Evolutionary conservation across 148 eudicot species (phyloP).

Genomic region (Nepenthes mirabilis): DNA sequence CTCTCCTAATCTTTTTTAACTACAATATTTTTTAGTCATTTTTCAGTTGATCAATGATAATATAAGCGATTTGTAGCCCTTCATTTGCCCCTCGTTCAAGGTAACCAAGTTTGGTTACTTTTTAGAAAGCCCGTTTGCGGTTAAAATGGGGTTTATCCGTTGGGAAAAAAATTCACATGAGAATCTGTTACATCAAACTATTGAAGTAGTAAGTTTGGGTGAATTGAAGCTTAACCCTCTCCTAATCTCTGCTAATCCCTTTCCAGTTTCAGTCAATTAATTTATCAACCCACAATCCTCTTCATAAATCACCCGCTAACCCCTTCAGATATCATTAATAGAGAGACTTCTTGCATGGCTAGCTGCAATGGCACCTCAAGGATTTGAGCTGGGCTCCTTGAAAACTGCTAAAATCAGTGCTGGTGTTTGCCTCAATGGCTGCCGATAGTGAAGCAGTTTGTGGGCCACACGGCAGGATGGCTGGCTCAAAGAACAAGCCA

Average conservation of each 20-base stretch:
- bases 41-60: too few relatives aligned
- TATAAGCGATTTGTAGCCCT: too few relatives aligned
- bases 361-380: conserved; percentile 25
- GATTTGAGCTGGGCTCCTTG: conserved; percentile 7
- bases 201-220: neutral
- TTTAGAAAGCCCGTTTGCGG: too few relatives aligned
- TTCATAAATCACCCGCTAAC: conserved; percentile 8
- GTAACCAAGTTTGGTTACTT: too few relatives aligned
- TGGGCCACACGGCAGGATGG: conserved; percentile 70
- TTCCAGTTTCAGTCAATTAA: conserved; percentile 19
- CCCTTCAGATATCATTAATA: neutral
- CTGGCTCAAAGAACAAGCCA: conserved; percentile 77
- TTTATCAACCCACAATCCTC: conserved; percentile 7
- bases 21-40: too few relatives aligned
- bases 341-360: conserved; percentile 13
- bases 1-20: too few relatives aligned
- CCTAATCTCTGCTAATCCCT: conserved; percentile 32
- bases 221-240: conserved; percentile 26
- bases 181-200: neutral
- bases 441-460: conserved; percentile 17
- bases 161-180: neutral
- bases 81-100: too few relatives aligned
- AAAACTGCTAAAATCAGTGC: neutral
- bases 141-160: neutral
- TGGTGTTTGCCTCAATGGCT: neutral